These are phyloP conservation scores for Parsonsia alboflavescens DNA, from an alignment of 257 asterid genomes.

Conservation along the genomic window DNA sequence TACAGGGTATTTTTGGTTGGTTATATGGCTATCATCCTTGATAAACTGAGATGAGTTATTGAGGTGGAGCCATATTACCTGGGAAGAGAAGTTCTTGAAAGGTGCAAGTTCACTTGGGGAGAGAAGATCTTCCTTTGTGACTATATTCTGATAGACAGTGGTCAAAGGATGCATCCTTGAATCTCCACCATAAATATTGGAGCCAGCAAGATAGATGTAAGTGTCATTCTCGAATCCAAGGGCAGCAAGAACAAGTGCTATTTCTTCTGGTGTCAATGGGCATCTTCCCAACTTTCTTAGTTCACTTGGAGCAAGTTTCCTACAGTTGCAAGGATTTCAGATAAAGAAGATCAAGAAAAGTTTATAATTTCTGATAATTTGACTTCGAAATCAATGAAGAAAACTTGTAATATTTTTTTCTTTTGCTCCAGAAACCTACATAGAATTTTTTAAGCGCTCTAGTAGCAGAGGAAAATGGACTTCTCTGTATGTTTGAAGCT, in stretches of 20 bases:
- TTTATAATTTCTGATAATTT: neutral
- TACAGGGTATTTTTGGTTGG: neutral
- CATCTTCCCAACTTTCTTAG: slow-evolving; percentile 71
- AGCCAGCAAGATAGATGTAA: slow-evolving; percentile 81
- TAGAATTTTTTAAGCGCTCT: slow-evolving; percentile 61
- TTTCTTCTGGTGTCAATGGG: slow-evolving; percentile 96
- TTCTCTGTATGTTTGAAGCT: slow-evolving; percentile 74
- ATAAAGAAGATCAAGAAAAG: neutral
- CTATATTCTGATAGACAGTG: slow-evolving; percentile 64
- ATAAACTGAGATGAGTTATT: neutral
- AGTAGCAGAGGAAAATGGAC: slow-evolving; percentile 72
- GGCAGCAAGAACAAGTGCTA: slow-evolving; percentile 76
- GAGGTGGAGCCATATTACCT: slow-evolving; percentile 33
- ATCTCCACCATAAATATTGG: slow-evolving; percentile 69
- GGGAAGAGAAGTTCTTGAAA: slow-evolving; percentile 79
- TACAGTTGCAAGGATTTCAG: slow-evolving; percentile 15
- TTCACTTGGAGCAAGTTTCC: slow-evolving; percentile 43
- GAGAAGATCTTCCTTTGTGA: slow-evolving; percentile 82
- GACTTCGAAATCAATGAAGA: neutral
- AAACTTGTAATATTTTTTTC: neutral
- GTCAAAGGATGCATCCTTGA: slow-evolving; percentile 63
- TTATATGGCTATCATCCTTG: neutral
- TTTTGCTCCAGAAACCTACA: slow-evolving; percentile 25
- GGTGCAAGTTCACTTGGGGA: slow-evolving; percentile 69
- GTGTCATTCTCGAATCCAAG: slow-evolving; percentile 63